Conservation (phyloP, 768 basidiomycete species). For the Russula abietina region DNA sequence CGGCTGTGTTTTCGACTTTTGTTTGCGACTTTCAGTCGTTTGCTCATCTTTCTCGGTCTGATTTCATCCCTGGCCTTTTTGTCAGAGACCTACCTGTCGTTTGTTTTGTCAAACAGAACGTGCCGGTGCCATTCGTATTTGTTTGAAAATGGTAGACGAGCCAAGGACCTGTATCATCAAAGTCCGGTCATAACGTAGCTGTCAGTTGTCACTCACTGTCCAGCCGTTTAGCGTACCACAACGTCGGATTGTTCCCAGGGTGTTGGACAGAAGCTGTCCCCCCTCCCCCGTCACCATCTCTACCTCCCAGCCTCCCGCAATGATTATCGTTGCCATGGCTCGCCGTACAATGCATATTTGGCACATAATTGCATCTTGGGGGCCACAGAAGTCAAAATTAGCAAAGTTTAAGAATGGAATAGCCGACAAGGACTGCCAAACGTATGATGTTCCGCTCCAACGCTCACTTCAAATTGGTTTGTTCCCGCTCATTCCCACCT, state of each 20-base stretch:
- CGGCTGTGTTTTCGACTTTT: conserved; percentile 23
- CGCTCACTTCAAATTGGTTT: background rate
- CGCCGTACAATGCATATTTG: background rate
- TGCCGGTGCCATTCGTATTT: background rate
- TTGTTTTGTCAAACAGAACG: background rate
- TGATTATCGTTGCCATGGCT: background rate
- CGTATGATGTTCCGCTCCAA: background rate
- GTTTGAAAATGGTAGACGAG: background rate
- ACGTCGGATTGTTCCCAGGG: background rate
- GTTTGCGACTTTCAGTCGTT: background rate
- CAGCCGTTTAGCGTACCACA: background rate
- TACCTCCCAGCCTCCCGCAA: background rate
- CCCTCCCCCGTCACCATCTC: background rate
- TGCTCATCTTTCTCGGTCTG: background rate
- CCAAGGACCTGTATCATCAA: background rate
- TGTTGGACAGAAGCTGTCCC: background rate
- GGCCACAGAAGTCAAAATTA: background rate
- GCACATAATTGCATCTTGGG: background rate
- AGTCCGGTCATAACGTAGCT: background rate
- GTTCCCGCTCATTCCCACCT: background rate
- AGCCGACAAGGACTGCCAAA: background rate
- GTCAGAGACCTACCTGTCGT: background rate
- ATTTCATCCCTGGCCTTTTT: background rate
- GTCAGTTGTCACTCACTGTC: background rate
- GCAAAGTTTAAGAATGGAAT: background rate